Evolutionary conservation across 2,329 filamentous ascomycete genomes (phyloP).

Genomic region (Orbilia blumenaviensis): DNA sequence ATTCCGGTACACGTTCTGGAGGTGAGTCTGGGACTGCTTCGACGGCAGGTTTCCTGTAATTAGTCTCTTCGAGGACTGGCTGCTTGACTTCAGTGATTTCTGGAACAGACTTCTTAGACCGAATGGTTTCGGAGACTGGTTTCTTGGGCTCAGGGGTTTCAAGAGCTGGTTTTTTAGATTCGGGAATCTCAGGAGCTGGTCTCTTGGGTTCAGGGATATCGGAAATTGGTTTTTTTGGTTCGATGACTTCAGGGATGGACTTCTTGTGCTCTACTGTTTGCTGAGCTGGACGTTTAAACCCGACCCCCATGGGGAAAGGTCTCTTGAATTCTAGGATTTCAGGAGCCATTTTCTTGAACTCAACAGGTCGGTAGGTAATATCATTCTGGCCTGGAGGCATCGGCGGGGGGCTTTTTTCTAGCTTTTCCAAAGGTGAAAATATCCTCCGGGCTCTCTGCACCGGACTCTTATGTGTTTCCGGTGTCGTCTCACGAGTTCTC

Average conservation of each 20-base stretch:
- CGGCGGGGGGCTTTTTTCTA: constrained; percentile 11
- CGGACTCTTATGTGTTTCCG: constrained; percentile 29
- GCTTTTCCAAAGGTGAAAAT: constrained; percentile 1
- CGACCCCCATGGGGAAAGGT: constrained; percentile 1
- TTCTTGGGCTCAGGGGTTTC: not conserved
- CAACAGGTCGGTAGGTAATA: constrained; percentile 38
- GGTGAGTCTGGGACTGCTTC: not conserved
- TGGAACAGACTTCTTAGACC: not conserved
- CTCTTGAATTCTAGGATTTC: not conserved
- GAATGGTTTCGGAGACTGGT: not conserved
- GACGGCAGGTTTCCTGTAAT: constrained; percentile 5
- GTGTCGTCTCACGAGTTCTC: constrained; percentile 44
- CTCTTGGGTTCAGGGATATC: not conserved
- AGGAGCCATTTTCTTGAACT: constrained; percentile 30
- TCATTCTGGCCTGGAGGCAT: constrained; percentile 29
- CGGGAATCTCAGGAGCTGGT: not conserved
- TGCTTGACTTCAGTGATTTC: not conserved
- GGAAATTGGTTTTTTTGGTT: not conserved
- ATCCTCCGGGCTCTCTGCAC: constrained; percentile 16
- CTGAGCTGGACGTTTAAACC: not conserved
- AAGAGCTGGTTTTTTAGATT: not conserved
- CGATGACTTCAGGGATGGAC: not conserved
- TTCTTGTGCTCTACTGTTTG: not conserved
- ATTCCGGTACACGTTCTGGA: not conserved
- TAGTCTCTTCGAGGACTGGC: not conserved